A percentile compares a stretch with the other conserved stretches of the same genome.
phyloP scores from a whole-genome alignment of 1,139 yeast genomes.

The Magnusiomyces magnusii region DNA sequence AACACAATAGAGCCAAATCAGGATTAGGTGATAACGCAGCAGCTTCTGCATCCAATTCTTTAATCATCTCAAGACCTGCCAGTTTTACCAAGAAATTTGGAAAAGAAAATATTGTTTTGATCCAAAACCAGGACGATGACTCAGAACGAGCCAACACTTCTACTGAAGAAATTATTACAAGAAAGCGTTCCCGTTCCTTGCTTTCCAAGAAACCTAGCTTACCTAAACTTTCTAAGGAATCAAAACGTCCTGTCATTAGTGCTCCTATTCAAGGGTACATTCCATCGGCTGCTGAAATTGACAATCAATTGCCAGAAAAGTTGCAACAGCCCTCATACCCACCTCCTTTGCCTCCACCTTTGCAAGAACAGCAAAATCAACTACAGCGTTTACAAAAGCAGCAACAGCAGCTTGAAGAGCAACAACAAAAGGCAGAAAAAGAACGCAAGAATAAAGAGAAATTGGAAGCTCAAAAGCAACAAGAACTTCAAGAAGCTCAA shows the following conservation, averaged over 20 bases:
- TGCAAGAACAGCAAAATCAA: not conserved
- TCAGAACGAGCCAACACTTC: not conserved
- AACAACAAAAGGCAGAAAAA: not conserved
- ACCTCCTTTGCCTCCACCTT: not conserved
- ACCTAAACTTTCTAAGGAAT: not conserved
- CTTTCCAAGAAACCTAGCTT: not conserved
- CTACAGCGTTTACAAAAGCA: not conserved
- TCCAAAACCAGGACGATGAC: not conserved
- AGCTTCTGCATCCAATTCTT: not conserved
- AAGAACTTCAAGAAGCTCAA: constrained; percentile 19
- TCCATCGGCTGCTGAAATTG: not conserved
- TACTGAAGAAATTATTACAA: not conserved
- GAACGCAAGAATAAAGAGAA: not conserved
- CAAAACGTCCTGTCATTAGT: not conserved
- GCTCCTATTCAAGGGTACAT: not conserved
- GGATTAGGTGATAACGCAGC: not conserved
- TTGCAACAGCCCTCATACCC: not conserved
- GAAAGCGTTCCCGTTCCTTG: not conserved
- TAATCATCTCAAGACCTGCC: not conserved
- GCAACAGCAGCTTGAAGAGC: not conserved
- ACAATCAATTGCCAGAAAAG: not conserved
- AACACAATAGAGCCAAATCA: not conserved
- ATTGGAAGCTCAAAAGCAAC: constrained; percentile 15
- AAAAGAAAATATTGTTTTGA: not conserved
- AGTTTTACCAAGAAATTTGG: not conserved